Evolutionary conservation across 345 rosid genomes (phyloP), one percentile per base, ranked within the genome.

Genomic region (Conringia planisiliqua): DNA sequence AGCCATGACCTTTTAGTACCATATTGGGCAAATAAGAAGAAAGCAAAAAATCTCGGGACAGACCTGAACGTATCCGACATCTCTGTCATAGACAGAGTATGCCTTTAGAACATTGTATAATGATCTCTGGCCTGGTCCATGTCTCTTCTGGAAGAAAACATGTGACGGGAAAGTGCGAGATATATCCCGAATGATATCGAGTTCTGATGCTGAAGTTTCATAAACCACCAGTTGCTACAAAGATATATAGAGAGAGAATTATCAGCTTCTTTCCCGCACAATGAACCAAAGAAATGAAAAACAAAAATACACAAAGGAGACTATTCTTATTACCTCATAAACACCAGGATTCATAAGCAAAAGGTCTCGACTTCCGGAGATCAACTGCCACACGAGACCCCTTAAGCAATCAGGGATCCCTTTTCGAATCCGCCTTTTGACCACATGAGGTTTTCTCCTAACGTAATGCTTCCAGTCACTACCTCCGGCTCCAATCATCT

Each of bases 51-150:
- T 55, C 16, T 29, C 10, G 50, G 65, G 36, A 73, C 69, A 55
- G 33, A 93, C 98, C 98, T 94, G 97, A 82, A 94, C 98, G 83
- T 91, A 94, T 79, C 98, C 97, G 11, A 91, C 97, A 56, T 90
- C 97, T 72, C 96, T 88, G 80, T 94, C 98, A 72, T 80, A 91
- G 43, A 94, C 97, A 59, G 99, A 95, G 79, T 95, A 95, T 12
- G 99, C 99, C 86, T 92, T 95, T 62, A 95, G 68, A 71, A 94
- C 97, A 88, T 90, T 94, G 83, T 91, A 90, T 14, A 94, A 86
- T 38, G 98, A 94, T 88, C 97, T 90, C 71, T 91, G 98, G 68
- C 96, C 97, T 46, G 98, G 98, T 72, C 98, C 98, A 68, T 94
- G 98, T 83, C 97, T 90, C 89, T 90, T 97, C 84, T 86, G 97